phyloP scores from a whole-genome alignment of 1,284 basidiomycete species.

The Melanopsichium pennsylvanicum region DNA sequence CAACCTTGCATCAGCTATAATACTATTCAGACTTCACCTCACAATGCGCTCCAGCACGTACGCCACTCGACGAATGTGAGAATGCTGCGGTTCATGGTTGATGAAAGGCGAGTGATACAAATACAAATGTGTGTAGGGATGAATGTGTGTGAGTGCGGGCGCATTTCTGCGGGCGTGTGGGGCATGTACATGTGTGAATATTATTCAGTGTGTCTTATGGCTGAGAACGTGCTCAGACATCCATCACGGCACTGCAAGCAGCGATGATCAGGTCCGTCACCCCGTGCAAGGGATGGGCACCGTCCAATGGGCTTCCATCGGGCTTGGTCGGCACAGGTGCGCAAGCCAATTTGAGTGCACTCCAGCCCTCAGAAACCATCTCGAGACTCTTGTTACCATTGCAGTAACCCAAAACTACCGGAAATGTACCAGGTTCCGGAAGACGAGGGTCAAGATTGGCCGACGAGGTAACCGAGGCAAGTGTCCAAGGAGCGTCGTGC shows the following conservation, averaged over 20 bases:
- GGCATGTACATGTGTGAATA: too few relatives aligned
- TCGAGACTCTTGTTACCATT: constrained; percentile 35
- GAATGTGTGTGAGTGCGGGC: too few relatives aligned
- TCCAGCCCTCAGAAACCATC: constrained; percentile 51
- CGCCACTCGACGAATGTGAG: too few relatives aligned
- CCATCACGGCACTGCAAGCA: constrained; percentile 47
- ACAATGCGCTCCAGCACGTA: too few relatives aligned
- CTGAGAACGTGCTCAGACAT: too few relatives aligned
- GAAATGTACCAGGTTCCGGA: constrained; percentile 44
- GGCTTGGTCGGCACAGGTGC: constrained; percentile 10
- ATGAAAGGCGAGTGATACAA: too few relatives aligned
- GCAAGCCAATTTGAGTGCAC: constrained; percentile 26
- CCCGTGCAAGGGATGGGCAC: constrained; percentile 29
- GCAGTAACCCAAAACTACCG: constrained; percentile 51
- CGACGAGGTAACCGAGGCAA: not conserved
- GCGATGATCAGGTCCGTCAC: constrained; percentile 48
- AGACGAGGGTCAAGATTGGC: constrained; percentile 20
- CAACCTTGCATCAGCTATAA: too few relatives aligned
- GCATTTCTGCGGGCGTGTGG: too few relatives aligned
- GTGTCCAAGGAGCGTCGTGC: constrained; percentile 38
- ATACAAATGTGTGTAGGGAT: too few relatives aligned
- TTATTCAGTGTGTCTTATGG: too few relatives aligned
- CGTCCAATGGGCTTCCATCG: constrained; percentile 11
- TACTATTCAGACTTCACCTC: too few relatives aligned
- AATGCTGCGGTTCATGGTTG: too few relatives aligned